phyloP scores from a whole-genome alignment of 2,329 filamentous ascomycete genomes.

The Lachnellula hyalina region DNA sequence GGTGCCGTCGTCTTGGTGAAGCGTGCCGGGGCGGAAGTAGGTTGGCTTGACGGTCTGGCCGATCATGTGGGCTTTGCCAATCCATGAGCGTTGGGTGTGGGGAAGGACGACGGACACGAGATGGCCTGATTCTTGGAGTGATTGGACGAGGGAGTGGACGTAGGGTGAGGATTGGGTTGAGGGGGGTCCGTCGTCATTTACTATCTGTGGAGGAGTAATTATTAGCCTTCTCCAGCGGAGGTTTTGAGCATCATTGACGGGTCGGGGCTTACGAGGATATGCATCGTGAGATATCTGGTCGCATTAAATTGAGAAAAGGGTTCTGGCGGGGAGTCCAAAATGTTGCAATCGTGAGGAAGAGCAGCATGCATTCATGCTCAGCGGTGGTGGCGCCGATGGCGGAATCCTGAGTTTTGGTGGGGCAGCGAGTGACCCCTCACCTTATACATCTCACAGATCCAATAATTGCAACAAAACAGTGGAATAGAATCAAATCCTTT shows the following conservation, averaged over 20 bases:
- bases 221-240: neutral
- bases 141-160: slow-evolving; percentile 66
- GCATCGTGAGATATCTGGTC: slow-evolving; percentile 35
- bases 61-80: slow-evolving; percentile 95
- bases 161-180: slow-evolving; percentile 75
- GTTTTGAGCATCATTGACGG: neutral
- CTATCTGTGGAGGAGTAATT: slow-evolving; percentile 36
- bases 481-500: too few relatives aligned
- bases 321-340: neutral
- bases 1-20: slow-evolving; percentile 60
- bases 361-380: neutral
- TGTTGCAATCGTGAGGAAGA: neutral
- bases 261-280: slow-evolving; percentile 42
- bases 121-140: slow-evolving; percentile 71
- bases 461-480: too few relatives aligned
- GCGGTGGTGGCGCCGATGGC: neutral
- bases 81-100: slow-evolving; percentile 91
- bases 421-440: neutral
- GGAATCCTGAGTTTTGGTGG: neutral
- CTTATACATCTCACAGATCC: too few relatives aligned
- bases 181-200: slow-evolving; percentile 79
- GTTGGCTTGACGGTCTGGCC: slow-evolving; percentile 78
- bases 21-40: slow-evolving; percentile 69
- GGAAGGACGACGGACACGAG: slow-evolving; percentile 88
- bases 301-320: neutral